phyloP scores from a whole-genome alignment of 345 rosid genomes.

The Hibiscus tridactylites region DNA sequence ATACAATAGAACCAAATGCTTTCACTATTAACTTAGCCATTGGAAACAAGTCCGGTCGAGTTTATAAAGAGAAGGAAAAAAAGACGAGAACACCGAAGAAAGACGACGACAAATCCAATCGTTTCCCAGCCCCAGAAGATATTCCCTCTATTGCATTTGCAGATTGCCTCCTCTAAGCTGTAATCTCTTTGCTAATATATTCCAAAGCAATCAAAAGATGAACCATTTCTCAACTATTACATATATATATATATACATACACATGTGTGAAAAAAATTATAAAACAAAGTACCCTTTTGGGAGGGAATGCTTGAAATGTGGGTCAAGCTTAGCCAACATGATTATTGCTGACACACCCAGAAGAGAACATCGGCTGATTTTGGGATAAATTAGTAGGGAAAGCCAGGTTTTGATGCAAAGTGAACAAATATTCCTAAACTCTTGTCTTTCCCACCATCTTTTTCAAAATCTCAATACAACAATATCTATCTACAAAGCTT shows the following conservation, averaged over 20 bases:
- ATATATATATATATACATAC: slow-evolving; percentile 9
- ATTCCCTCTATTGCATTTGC: slow-evolving; percentile 37
- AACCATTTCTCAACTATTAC: background rate
- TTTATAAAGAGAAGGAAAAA: slow-evolving; percentile 19
- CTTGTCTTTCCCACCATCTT: slow-evolving; percentile 18
- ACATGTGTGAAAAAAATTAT: background rate
- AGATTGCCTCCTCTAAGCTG: slow-evolving; percentile 12
- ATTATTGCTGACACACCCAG: slow-evolving; percentile 10
- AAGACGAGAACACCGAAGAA: slow-evolving; percentile 7
- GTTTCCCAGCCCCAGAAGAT: slow-evolving; percentile 30
- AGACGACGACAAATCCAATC: background rate
- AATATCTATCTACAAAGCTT: background rate
- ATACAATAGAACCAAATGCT: slow-evolving; percentile 45
- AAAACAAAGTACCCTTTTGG: slow-evolving; percentile 6
- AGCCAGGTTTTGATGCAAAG: slow-evolving; percentile 14
- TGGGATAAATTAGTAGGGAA: slow-evolving; percentile 5
- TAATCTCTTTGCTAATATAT: slow-evolving; percentile 5
- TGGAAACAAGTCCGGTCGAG: slow-evolving; percentile 20
- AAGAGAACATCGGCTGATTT: slow-evolving; percentile 26
- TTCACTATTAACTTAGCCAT: slow-evolving; percentile 37
- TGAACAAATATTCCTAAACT: slow-evolving; percentile 20
- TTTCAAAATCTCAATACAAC: slow-evolving; percentile 8
- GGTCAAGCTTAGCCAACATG: slow-evolving; percentile 21
- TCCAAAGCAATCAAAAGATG: too few relatives aligned
- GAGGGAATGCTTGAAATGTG: slow-evolving; percentile 29